Percentiles rank a stretch among this genome's conserved stretches.
Evolutionary conservation across 106 monocot genomes (phyloP).

Genomic region (Posidonia australis): DNA sequence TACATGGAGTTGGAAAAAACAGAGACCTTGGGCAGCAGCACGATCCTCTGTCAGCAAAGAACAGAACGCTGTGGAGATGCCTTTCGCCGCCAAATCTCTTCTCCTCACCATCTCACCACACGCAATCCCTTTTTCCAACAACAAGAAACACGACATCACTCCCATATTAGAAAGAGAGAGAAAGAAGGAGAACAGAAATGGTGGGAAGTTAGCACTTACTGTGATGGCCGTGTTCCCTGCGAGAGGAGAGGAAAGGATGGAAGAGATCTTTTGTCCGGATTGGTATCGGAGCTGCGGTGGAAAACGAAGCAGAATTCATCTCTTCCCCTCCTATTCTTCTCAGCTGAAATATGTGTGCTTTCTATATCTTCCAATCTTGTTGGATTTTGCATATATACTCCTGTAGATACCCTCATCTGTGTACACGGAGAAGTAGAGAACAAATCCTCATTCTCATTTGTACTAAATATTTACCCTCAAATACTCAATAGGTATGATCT

Average conservation of each 20-base stretch:
- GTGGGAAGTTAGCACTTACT: not conserved
- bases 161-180: conserved; percentile 1
- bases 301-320: conserved; percentile 5
- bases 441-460: no score
- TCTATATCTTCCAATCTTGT: no score
- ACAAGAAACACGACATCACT: not conserved
- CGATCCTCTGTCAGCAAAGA: conserved; percentile 32
- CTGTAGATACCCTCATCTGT: no score
- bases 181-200: not conserved
- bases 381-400: no score
- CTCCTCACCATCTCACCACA: conserved; percentile 6
- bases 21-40: conserved; percentile 35
- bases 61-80: conserved; percentile 26
- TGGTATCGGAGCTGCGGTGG: not conserved
- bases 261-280: not conserved
- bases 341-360: not conserved
- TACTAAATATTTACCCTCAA: no score
- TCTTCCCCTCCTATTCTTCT: not conserved
- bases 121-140: conserved; percentile 1
- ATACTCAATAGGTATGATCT: no score
- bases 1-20: not conserved
- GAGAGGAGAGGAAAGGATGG: not conserved
- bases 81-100: not conserved
- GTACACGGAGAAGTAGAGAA: no score
- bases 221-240: not conserved